Conservation (phyloP, 2,329 filamentous ascomycete genomes). For the Microascus cirrosus region DNA sequence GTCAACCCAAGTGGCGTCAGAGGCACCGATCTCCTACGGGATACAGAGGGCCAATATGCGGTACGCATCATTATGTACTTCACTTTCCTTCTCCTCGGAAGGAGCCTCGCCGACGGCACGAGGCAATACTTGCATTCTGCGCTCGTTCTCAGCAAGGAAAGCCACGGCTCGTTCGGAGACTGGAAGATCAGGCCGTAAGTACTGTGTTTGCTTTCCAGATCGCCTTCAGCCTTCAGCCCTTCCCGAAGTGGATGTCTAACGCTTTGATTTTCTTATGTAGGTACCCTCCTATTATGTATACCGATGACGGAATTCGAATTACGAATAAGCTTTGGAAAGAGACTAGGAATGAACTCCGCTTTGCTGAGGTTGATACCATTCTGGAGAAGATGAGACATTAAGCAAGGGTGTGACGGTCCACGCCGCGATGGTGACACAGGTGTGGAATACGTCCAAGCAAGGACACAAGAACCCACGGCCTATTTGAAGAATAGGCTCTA, state of each 20-base stretch:
- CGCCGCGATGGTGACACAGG: no score
- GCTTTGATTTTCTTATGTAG: background rate
- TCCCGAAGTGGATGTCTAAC: background rate
- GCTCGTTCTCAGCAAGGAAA: constrained; percentile 10
- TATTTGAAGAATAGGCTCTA: no score
- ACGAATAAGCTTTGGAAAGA: background rate
- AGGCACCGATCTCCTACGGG: constrained; percentile 10
- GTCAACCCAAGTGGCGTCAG: constrained; percentile 10
- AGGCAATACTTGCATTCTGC: constrained; percentile 11
- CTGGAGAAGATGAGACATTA: background rate
- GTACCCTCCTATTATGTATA: background rate
- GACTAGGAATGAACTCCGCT: background rate
- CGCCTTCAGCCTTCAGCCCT: background rate
- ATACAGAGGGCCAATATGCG: constrained; percentile 3
- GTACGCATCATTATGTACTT: background rate
- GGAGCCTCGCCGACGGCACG: constrained; percentile 8
- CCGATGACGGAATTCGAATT: background rate
- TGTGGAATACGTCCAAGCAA: no score
- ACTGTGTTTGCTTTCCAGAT: background rate
- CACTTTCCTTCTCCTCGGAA: constrained; percentile 2
- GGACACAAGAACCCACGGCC: no score
- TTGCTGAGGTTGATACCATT: background rate
- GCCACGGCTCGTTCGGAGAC: constrained; percentile 12
- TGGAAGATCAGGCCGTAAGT: constrained; percentile 14
- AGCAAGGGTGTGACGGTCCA: no score